These are phyloP conservation scores for Apium graveolens DNA, from an alignment of 129 eudicot genomes.

Conservation along the genomic window DNA sequence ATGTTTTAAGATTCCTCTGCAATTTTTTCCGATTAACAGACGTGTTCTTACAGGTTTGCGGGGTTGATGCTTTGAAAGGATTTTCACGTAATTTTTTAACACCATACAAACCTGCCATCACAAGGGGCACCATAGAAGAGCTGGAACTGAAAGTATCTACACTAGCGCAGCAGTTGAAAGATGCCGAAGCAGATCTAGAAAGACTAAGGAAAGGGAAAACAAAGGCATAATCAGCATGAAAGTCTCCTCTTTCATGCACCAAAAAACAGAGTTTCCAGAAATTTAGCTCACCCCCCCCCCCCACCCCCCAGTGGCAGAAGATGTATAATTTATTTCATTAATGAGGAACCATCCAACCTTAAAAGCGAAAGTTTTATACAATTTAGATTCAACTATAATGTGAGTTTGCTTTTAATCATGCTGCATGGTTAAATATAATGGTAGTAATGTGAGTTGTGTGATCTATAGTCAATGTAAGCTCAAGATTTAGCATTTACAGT, in stretches of 20 bases:
- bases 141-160: constrained; percentile 57
- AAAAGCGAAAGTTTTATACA: neutral
- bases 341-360: neutral
- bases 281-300: neutral
- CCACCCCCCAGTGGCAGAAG: neutral
- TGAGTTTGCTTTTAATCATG: neutral
- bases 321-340: neutral
- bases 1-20: neutral
- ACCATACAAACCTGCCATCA: constrained; percentile 43
- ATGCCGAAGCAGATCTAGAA: constrained; percentile 78
- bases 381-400: neutral
- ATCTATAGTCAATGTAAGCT: neutral
- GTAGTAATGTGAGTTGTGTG: neutral
- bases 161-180: constrained; percentile 53
- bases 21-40: neutral
- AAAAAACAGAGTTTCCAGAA: neutral
- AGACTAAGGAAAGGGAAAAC: constrained; percentile 58
- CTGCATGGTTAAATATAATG: neutral
- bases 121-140: constrained; percentile 59
- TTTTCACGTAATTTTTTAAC: constrained; percentile 53
- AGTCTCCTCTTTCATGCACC: neutral
- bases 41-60: constrained; percentile 53
- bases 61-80: constrained; percentile 65
- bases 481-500: neutral
- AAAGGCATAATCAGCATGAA: constrained; percentile 13